A percentile compares a stretch with the other conserved stretches of the same genome.
Evolutionary conservation across 2,329 filamentous ascomycete species (phyloP).

Genomic region (Colletotrichum sp.): DNA sequence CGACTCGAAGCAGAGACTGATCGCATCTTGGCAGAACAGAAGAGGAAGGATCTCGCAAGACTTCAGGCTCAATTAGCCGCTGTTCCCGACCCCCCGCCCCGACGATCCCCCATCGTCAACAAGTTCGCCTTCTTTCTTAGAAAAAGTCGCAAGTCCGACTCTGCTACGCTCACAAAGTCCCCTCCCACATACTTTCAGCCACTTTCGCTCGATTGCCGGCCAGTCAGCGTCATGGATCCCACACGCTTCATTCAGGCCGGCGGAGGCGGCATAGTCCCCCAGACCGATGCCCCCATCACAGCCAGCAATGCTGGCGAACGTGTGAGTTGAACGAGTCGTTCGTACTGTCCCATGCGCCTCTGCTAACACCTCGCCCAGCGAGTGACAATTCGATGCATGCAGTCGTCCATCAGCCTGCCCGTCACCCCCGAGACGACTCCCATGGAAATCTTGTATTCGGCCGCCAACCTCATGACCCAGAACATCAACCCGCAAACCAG

Average conservation of each 20-base stretch:
- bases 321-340: slow-evolving; percentile 49
- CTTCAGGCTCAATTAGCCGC: slow-evolving; percentile 47
- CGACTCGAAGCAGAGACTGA: slow-evolving; percentile 53
- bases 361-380: slow-evolving; percentile 50
- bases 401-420: slow-evolving; percentile 72
- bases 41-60: slow-evolving; percentile 51
- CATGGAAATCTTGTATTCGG: slow-evolving; percentile 73
- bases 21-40: slow-evolving; percentile 53
- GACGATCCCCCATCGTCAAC: slow-evolving; percentile 49
- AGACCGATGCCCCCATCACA: slow-evolving; percentile 77
- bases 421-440: slow-evolving; percentile 77
- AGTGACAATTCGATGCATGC: slow-evolving; percentile 75
- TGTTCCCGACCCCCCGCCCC: slow-evolving; percentile 35
- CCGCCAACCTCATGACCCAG: slow-evolving; percentile 67
- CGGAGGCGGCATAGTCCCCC: slow-evolving; percentile 50
- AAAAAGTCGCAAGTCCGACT: slow-evolving; percentile 41
- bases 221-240: slow-evolving; percentile 14
- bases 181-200: slow-evolving; percentile 1
- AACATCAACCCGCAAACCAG: slow-evolving; percentile 68
- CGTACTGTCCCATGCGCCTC: not conserved
- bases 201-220: slow-evolving; percentile 3
- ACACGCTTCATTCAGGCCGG: slow-evolving; percentile 45
- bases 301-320: slow-evolving; percentile 82
- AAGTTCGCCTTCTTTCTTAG: slow-evolving; percentile 52
- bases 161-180: slow-evolving; percentile 24